Percentiles rank a stretch among this genome's conserved stretches.
phyloP scores from a whole-genome alignment of 345 rosid genomes.

The Draba incana region DNA sequence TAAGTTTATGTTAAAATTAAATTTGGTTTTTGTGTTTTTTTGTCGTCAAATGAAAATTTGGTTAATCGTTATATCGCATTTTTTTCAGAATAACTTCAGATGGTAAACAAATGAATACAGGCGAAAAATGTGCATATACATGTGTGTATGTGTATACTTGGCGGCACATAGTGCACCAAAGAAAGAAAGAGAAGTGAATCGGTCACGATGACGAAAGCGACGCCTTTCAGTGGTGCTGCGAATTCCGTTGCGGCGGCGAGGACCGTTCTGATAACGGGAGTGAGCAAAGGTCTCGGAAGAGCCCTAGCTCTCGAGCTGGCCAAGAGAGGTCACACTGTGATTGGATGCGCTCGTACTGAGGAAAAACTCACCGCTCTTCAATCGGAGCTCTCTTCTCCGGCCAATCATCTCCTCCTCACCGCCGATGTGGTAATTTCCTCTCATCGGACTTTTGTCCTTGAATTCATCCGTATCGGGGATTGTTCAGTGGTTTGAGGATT shows the following conservation, averaged over 20 bases:
- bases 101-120: background rate
- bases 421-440: conserved; percentile 65
- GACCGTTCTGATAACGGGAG: conserved; percentile 82
- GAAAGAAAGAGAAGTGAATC: conserved; percentile 14
- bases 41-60: no score
- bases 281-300: conserved; percentile 83
- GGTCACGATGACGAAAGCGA: conserved; percentile 36
- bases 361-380: conserved; percentile 75
- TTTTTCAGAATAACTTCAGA: background rate
- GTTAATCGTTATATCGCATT: background rate
- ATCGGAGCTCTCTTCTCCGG: conserved; percentile 55
- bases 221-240: conserved; percentile 46
- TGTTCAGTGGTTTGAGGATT: no score
- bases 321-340: conserved; percentile 79
- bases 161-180: background rate
- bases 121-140: background rate
- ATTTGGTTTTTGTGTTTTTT: no score
- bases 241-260: conserved; percentile 43
- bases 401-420: conserved; percentile 69
- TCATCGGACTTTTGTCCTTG: background rate
- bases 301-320: conserved; percentile 88
- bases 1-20: background rate
- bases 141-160: background rate
- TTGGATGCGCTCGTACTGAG: conserved; percentile 90
- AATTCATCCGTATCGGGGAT: background rate